A percentile compares a stretch with the other conserved stretches of the same genome.
These are phyloP conservation scores for Talaromyces sp. DNA, from an alignment of 2,329 filamentous ascomycete genomes.

Conservation along the genomic window DNA sequence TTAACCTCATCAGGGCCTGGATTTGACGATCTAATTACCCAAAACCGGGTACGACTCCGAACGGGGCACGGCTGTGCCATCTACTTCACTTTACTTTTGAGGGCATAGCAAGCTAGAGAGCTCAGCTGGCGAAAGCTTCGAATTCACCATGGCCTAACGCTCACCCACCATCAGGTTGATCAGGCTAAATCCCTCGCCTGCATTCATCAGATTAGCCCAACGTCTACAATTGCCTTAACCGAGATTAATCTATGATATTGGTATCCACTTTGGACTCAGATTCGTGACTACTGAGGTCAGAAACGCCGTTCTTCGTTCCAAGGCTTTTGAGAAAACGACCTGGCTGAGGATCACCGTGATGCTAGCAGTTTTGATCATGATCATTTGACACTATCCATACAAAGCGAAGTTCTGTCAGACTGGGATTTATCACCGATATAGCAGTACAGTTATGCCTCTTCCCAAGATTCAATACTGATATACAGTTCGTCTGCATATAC, in stretches of 20 bases:
- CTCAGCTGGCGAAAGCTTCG: background rate
- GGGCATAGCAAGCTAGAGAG: background rate
- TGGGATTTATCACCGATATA: background rate
- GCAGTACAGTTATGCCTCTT: background rate
- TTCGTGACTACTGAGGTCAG: background rate
- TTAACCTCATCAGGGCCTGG: constrained; percentile 1
- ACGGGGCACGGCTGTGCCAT: background rate
- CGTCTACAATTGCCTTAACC: background rate
- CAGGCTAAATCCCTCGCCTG: background rate
- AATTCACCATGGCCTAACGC: background rate
- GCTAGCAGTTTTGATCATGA: background rate
- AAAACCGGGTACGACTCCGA: background rate
- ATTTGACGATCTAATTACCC: background rate
- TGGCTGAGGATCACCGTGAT: background rate
- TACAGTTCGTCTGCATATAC: background rate
- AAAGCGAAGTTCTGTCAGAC: background rate
- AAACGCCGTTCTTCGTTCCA: background rate
- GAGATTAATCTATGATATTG: background rate
- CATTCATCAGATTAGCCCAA: background rate
- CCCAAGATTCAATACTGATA: background rate
- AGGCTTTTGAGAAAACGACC: background rate
- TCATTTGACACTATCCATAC: background rate
- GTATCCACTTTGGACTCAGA: background rate
- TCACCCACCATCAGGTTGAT: background rate
- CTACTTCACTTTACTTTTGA: background rate